Evolutionary conservation across 2,329 filamentous ascomycete genomes (phyloP).

Genomic region (Didymellaceae sp.): DNA sequence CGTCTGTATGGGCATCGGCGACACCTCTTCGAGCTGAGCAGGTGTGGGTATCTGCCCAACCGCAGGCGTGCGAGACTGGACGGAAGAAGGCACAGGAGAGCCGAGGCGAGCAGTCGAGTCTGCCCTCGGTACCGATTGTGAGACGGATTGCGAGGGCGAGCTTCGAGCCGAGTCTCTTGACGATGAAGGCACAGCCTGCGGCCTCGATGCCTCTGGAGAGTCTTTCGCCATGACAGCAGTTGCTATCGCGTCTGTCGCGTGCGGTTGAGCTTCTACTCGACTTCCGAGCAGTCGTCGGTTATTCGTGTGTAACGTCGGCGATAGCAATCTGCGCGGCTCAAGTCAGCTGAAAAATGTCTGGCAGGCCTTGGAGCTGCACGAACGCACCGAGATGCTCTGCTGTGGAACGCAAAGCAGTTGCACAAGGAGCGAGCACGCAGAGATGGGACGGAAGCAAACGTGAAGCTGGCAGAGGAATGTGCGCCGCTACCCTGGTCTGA

Average conservation of each 20-base stretch:
- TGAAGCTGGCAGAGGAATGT: constrained; percentile 13
- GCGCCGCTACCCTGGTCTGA: constrained; percentile 9
- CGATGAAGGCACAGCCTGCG: constrained; percentile 40
- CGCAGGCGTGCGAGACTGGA: constrained; percentile 53
- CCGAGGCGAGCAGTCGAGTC: constrained; percentile 62
- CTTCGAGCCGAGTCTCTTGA: constrained; percentile 33
- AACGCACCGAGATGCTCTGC: constrained; percentile 7
- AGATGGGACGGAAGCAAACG: constrained; percentile 10
- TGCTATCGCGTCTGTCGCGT: constrained; percentile 9
- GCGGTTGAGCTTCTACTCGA: constrained; percentile 6
- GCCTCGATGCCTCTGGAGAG: constrained; percentile 29
- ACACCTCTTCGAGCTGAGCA: constrained; percentile 53
- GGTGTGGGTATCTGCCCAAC: constrained; percentile 59
- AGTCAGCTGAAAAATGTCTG: constrained; percentile 5
- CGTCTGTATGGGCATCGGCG: constrained; percentile 52
- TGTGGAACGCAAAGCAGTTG: constrained; percentile 8
- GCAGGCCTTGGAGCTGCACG: constrained; percentile 8
- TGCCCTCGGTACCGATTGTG: constrained; percentile 56
- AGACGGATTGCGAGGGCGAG: constrained; percentile 32
- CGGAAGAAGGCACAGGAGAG: constrained; percentile 60
- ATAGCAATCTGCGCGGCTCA: constrained; percentile 10
- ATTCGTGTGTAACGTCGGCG: constrained; percentile 33
- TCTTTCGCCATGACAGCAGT: constrained; percentile 12
- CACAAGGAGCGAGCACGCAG: constrained; percentile 6
- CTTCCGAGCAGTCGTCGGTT: constrained; percentile 21